Base-by-base conservation (phyloP, 768 basidiomycete genomes). In the Phylloporus sp. region DNA sequence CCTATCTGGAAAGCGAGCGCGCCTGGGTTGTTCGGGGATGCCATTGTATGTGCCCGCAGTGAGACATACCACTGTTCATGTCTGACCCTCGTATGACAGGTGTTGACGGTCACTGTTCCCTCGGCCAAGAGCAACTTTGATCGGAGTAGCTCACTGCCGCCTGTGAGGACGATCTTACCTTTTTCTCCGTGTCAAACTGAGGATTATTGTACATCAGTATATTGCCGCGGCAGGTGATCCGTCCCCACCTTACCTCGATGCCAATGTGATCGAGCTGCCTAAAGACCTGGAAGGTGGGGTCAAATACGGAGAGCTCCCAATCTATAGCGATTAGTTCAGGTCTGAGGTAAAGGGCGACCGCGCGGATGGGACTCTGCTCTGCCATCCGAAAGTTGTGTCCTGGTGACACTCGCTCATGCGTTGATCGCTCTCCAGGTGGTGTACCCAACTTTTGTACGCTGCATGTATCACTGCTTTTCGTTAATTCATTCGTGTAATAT, bases 1-100 rank as follows among this genome's bases (percentile, higher is more conserved):
- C 72, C 78, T 0, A 59, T 64, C 11, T 79, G 79, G 76, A 72
- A 54, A 34, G 74, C 75, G 47, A 70, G 58, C 47, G 64, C 69
- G 5, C 75, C 79, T 2, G 68, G 73, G 12, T 48, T 79, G 22
- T 68, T 76, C 42, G 67, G 59, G 47, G 69, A 67, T 48, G 54
- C 41, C 20, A 63, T 73, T 32, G 79, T 80, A 50, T 35, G 63
- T 63, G 23, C 7, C 18, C 11, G 9, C 13, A 16, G 66, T 63
- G 20, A 1, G 22, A 6, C 16, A 22, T 15, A 6, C 2, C 10
- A 16, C n/a, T 36, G 6, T 41, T 34, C 22, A 12, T 34, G 24
- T 45, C 26, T 11, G 35, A 49, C 15, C 45, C 18, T 40, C 47
- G 32, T 27, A 34, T 9, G 47, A 15, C 22, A 80, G 79, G 61